Evolutionary conservation across 805 yeast species (phyloP).

Genomic region (Wickerhamomyces canadensis): DNA sequence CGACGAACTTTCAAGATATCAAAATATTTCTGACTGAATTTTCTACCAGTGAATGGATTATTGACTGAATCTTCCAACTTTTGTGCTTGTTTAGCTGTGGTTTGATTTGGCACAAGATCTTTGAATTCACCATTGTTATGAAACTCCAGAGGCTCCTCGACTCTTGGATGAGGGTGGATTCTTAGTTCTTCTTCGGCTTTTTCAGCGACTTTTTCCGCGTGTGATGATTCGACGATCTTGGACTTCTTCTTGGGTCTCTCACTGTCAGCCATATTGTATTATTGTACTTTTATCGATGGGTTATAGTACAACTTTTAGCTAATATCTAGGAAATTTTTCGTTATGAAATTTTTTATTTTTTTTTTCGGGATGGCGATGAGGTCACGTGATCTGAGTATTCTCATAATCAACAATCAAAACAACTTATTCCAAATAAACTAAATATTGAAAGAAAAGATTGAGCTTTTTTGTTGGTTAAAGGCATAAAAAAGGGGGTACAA

Average conservation of each 20-base stretch:
- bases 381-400: too few relatives aligned
- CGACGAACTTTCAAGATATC: constrained; percentile 76
- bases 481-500: background rate
- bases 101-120: constrained; percentile 49
- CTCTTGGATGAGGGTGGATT: constrained; percentile 41
- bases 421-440: too few relatives aligned
- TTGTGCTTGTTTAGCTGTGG: constrained; percentile 61
- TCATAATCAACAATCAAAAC: too few relatives aligned
- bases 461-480: background rate
- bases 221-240: constrained; percentile 42
- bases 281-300: too few relatives aligned
- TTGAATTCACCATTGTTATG: constrained; percentile 67
- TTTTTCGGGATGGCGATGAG: too few relatives aligned
- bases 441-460: background rate
- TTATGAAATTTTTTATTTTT: background rate
- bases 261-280: constrained; percentile 9
- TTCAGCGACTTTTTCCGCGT: constrained; percentile 64
- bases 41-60: constrained; percentile 78
- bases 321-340: too few relatives aligned
- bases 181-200: constrained; percentile 51
- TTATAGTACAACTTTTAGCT: too few relatives aligned
- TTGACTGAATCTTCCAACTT: constrained; percentile 47
- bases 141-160: constrained; percentile 34
- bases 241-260: constrained; percentile 46
- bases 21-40: constrained; percentile 60